A percentile compares a stretch with the other conserved stretches of the same genome.
phyloP scores from a whole-genome alignment of 768 basidiomycete species.

The Tulasnella sp. region DNA sequence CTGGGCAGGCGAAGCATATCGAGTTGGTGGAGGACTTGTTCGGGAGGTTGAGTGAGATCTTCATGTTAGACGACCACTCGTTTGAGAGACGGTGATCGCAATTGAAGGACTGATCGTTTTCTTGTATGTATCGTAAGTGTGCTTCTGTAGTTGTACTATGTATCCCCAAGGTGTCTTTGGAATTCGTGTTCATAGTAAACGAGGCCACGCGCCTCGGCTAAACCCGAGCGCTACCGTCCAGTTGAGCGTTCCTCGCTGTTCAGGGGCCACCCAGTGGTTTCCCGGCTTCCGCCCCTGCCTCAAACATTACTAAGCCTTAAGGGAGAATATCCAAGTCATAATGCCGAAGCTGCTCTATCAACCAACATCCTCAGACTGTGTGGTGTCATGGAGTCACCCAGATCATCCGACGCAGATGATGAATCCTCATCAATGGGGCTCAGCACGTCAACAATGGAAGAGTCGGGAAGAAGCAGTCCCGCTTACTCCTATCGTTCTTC shows the following conservation, averaged over 20 bases:
- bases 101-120: background rate
- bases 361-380: background rate
- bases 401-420: background rate
- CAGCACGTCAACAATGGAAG: background rate
- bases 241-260: background rate
- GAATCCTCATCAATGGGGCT: background rate
- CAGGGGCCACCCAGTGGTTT: background rate
- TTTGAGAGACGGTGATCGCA: background rate
- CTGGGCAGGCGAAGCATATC: slow-evolving; percentile 22
- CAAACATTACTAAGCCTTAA: background rate
- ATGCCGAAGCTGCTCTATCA: no score
- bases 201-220: background rate
- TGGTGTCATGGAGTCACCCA: background rate
- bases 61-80: slow-evolving; percentile 11
- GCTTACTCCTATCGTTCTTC: slow-evolving; percentile 27
- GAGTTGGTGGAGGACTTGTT: slow-evolving; percentile 17
- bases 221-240: background rate
- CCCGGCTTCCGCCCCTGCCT: background rate
- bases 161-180: background rate
- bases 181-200: background rate
- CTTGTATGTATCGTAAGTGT: background rate
- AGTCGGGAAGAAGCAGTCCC: background rate
- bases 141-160: background rate
- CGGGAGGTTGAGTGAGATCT: slow-evolving; percentile 10
- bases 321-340: background rate